Conservation (phyloP, 1,284 basidiomycete genomes). For the Bjerkandera adusta region DNA sequence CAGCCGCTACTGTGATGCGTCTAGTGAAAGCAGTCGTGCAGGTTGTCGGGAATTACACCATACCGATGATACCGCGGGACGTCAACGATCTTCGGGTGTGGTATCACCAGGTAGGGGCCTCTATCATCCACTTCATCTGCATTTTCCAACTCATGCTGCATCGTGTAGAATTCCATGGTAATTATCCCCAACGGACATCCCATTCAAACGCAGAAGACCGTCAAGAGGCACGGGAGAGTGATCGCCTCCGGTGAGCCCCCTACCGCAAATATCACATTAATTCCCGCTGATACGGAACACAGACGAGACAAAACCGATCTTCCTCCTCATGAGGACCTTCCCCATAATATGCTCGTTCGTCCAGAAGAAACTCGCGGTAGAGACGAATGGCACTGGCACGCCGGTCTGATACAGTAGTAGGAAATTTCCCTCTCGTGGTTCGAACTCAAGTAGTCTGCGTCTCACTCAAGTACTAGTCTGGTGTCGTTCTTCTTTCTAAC, state of each 20-base stretch:
- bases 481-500: too few relatives aligned
- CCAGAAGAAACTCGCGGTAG: constrained; percentile 16
- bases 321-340: constrained; percentile 57
- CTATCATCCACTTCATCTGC: not conserved
- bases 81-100: constrained; percentile 52
- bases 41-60: constrained; percentile 66
- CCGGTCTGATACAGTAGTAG: too few relatives aligned
- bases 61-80: constrained; percentile 54
- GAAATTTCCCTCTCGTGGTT: too few relatives aligned
- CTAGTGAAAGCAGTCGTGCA: constrained; percentile 73
- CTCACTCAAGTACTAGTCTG: too few relatives aligned
- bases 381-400: too few relatives aligned
- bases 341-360: constrained; percentile 60
- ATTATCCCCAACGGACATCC: constrained; percentile 59
- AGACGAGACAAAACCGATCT: constrained; percentile 64
- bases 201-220: constrained; percentile 49
- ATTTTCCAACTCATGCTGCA: constrained; percentile 9
- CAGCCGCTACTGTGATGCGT: constrained; percentile 53
- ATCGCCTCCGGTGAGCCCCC: constrained; percentile 47
- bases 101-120: constrained; percentile 55
- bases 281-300: constrained; percentile 2
- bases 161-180: constrained; percentile 63
- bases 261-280: not conserved
- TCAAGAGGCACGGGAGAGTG: constrained; percentile 61
- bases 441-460: too few relatives aligned